A percentile compares a stretch with the other conserved stretches of the same genome.
Conservation (phyloP, 2,329 filamentous ascomycete genomes). For the Moelleriella libera region DNA sequence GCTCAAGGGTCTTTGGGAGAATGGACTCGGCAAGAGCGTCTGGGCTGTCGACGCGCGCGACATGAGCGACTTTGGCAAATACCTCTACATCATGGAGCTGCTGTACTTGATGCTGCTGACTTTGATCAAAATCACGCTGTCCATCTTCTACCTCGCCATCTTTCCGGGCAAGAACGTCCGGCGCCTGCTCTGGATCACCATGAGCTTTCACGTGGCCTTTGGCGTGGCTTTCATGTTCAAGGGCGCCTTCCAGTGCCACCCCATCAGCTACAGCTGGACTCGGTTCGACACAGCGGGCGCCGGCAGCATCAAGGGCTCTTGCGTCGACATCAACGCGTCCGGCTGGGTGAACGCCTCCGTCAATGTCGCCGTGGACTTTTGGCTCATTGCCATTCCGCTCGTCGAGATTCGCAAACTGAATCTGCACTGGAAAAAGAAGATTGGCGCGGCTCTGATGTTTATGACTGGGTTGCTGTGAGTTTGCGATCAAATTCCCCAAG, state of each 20-base stretch:
- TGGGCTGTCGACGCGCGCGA: background rate
- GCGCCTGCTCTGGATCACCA: constrained; percentile 1
- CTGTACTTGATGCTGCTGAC: background rate
- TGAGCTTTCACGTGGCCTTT: background rate
- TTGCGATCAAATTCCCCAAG: background rate
- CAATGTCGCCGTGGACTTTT: constrained; percentile 1
- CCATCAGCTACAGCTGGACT: background rate
- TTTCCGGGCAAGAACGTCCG: constrained; percentile 1
- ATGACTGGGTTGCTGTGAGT: constrained; percentile 2
- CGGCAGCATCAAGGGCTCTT: background rate
- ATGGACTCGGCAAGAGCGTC: constrained; percentile 1
- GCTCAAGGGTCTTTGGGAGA: background rate
- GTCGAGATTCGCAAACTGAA: constrained; percentile 1
- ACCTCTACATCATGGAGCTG: background rate
- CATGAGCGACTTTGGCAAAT: background rate
- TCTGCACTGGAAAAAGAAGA: constrained; percentile 4
- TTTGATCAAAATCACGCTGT: constrained; percentile 1
- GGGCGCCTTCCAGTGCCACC: background rate
- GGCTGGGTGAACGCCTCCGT: background rate
- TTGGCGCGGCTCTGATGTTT: constrained; percentile 2
- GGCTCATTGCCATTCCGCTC: constrained; percentile 1
- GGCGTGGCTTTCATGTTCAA: background rate
- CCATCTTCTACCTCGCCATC: constrained; percentile 2
- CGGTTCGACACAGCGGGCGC: background rate
- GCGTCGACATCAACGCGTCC: background rate